Evolutionary conservation across 257 asterid species (phyloP).

Genomic region (Petunia axillaris): DNA sequence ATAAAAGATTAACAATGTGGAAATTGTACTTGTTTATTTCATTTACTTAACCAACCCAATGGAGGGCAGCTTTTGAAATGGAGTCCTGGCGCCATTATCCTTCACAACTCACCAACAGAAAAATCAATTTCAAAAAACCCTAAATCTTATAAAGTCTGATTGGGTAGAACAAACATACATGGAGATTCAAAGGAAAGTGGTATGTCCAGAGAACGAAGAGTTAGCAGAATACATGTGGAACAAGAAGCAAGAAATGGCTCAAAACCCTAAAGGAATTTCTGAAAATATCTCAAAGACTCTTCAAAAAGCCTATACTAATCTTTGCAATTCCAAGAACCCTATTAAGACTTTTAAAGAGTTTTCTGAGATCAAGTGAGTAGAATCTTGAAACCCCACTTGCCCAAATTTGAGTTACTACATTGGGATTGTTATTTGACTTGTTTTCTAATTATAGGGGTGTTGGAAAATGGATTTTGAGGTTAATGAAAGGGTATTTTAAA

Average conservation of each 20-base stretch:
- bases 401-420: background rate
- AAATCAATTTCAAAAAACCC: background rate
- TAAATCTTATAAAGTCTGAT: background rate
- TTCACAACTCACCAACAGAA: background rate
- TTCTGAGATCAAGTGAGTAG: constrained; percentile 75
- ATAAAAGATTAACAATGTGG: too few relatives aligned
- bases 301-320: constrained; percentile 69
- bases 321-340: constrained; percentile 63
- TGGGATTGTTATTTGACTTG: constrained; percentile 13
- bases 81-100: constrained; percentile 27
- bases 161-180: constrained; percentile 30
- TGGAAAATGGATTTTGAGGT: constrained; percentile 94
- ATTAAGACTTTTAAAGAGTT: constrained; percentile 68
- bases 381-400: background rate
- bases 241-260: constrained; percentile 71
- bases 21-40: too few relatives aligned
- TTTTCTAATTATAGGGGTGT: constrained; percentile 63
- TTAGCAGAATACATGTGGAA: constrained; percentile 64
- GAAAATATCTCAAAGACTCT: constrained; percentile 70
- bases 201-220: constrained; percentile 68
- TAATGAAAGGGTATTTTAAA: constrained; percentile 70
- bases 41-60: background rate
- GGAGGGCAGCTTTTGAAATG: constrained; percentile 14
- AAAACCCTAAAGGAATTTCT: constrained; percentile 72
- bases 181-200: constrained; percentile 49